These are phyloP conservation scores for Clitocybe nebularis DNA, from an alignment of 1,284 basidiomycete species.

Conservation along the genomic window DNA sequence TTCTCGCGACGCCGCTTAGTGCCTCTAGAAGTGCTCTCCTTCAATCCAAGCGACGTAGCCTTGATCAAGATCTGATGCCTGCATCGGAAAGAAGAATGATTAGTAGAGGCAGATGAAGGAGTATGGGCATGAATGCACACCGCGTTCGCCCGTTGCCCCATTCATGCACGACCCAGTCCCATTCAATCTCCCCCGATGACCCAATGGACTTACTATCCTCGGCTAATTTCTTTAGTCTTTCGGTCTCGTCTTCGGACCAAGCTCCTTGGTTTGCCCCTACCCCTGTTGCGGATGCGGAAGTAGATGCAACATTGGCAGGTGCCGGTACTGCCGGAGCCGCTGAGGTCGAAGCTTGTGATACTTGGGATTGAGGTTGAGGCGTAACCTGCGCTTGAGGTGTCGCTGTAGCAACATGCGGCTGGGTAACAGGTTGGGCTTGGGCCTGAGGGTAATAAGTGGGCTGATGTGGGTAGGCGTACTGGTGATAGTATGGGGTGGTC, in stretches of 20 bases:
- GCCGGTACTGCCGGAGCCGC: slow-evolving; percentile 11
- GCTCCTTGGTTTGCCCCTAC: slow-evolving; percentile 54
- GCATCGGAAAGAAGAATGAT: slow-evolving; percentile 7
- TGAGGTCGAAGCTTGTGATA: slow-evolving; percentile 11
- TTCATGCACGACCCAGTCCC: slow-evolving; percentile 69
- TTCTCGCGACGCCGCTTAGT: slow-evolving; percentile 48
- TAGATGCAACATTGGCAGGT: slow-evolving; percentile 7
- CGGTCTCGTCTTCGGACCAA: slow-evolving; percentile 74
- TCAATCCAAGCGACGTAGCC: slow-evolving; percentile 68
- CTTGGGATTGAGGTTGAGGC: slow-evolving; percentile 9
- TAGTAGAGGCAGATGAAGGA: slow-evolving; percentile 4
- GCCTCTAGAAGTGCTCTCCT: slow-evolving; percentile 63
- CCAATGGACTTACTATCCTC: slow-evolving; percentile 55
- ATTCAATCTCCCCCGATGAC: slow-evolving; percentile 57
- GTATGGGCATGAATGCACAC: slow-evolving; percentile 30
- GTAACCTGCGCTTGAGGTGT: slow-evolving; percentile 7
- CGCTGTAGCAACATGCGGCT: background rate
- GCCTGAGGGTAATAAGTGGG: slow-evolving; percentile 22
- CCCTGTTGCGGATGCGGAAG: slow-evolving; percentile 15
- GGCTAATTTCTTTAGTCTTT: slow-evolving; percentile 58
- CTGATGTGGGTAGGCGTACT: slow-evolving; percentile 27
- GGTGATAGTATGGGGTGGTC: slow-evolving; percentile 59
- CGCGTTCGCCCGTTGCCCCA: slow-evolving; percentile 71
- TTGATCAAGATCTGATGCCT: slow-evolving; percentile 78
- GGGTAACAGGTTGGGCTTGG: slow-evolving; percentile 6